Conservation (phyloP, 352 stramenopile species). For the Globisporangium spinosum region DNA sequence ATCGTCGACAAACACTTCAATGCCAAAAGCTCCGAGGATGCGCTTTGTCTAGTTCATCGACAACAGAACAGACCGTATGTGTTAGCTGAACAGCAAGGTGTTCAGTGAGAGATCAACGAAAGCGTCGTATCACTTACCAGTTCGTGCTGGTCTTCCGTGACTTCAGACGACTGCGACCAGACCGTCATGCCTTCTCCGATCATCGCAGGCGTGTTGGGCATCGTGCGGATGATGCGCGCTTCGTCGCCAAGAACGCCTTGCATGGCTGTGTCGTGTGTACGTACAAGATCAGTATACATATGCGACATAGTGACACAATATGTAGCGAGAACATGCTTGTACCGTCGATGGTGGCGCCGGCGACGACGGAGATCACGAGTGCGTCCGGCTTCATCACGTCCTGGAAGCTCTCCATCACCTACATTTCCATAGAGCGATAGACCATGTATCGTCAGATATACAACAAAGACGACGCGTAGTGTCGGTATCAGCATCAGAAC, state of each 20-base stretch:
- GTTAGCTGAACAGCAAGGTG: no score
- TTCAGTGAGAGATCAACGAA: not conserved
- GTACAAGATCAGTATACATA: not conserved
- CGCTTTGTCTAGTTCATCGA: constrained; percentile 52
- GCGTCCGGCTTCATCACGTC: constrained; percentile 49
- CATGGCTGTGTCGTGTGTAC: constrained; percentile 24
- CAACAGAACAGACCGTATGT: no score
- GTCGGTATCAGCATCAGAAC: no score
- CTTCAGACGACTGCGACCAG: constrained; percentile 81
- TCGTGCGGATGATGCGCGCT: constrained; percentile 88
- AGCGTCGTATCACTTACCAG: constrained; percentile 26
- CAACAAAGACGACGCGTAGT: not conserved
- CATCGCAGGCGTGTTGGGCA: constrained; percentile 96
- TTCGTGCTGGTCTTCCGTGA: constrained; percentile 71
- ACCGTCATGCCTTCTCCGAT: constrained; percentile 95
- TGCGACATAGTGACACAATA: not conserved
- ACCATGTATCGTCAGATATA: not conserved
- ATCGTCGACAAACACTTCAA: constrained; percentile 92
- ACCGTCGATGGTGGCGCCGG: constrained; percentile 75
- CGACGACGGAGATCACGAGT: constrained; percentile 82
- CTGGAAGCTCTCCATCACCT: constrained; percentile 69
- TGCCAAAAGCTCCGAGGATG: constrained; percentile 89
- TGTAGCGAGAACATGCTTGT: not conserved
- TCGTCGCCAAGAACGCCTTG: constrained; percentile 51
- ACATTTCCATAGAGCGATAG: not conserved